phyloP scores from a whole-genome alignment of 306 rosid genomes.

The Notholithocarpus densiflorus region DNA sequence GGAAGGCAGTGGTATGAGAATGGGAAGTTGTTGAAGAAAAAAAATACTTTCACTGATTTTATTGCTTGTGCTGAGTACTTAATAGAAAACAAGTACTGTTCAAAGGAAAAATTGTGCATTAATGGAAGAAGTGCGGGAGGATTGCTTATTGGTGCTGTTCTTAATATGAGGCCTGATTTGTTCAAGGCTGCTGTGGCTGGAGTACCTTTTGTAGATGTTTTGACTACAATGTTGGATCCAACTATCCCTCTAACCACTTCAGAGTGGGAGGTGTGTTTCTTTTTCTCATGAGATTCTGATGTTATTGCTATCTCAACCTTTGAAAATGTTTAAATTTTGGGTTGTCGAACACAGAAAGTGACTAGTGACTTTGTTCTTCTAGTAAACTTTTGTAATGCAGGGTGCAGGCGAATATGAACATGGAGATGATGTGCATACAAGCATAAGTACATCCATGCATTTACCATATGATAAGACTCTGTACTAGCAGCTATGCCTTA shows the following conservation, averaged over 20 bases:
- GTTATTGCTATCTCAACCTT: constrained; percentile 11
- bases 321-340: neutral
- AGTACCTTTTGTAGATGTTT: constrained; percentile 94
- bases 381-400: neutral
- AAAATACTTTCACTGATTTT: constrained; percentile 86
- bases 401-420: neutral
- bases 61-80: constrained; percentile 87
- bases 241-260: constrained; percentile 93
- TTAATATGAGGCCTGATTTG: constrained; percentile 97
- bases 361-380: constrained; percentile 4
- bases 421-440: neutral
- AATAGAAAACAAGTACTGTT: constrained; percentile 65
- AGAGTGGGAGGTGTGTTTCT: constrained; percentile 86
- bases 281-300: neutral
- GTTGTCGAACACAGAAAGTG: neutral
- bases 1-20: constrained; percentile 98
- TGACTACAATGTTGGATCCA: constrained; percentile 98
- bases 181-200: constrained; percentile 90
- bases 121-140: constrained; percentile 98
- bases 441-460: neutral
- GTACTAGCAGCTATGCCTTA: neutral
- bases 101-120: constrained; percentile 72
- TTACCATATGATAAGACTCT: neutral
- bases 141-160: constrained; percentile 89
- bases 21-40: constrained; percentile 86